A percentile compares a stretch with the other conserved stretches of the same genome.
These are phyloP conservation scores for Colletotrichum aenigma DNA, from an alignment of 2,329 filamentous ascomycete species.

Conservation along the genomic window DNA sequence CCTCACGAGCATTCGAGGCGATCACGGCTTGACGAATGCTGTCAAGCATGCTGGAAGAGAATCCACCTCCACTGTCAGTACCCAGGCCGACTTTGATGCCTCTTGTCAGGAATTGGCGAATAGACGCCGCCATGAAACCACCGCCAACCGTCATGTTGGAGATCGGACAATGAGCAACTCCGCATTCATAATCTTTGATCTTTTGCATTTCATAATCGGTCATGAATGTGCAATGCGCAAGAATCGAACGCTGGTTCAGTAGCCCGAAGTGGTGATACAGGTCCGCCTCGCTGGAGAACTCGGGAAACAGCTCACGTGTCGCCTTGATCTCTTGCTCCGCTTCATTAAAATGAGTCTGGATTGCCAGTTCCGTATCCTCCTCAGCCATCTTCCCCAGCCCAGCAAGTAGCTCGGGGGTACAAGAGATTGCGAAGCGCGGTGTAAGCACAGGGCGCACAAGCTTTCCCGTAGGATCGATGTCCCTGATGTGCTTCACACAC, in stretches of 20 bases:
- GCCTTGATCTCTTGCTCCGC: conserved; percentile 62
- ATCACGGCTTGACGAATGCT: conserved; percentile 64
- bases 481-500: conserved; percentile 51
- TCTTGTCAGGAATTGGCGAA: conserved; percentile 59
- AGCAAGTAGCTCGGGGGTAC: conserved; percentile 55
- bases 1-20: conserved; percentile 53
- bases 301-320: conserved; percentile 60
- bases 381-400: conserved; percentile 60
- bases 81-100: conserved; percentile 71
- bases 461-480: conserved; percentile 44
- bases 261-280: conserved; percentile 62
- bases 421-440: conserved; percentile 66
- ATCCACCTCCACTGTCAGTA: conserved; percentile 68
- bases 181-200: conserved; percentile 53
- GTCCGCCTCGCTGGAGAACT: conserved; percentile 60
- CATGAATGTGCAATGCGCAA: conserved; percentile 71
- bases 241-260: conserved; percentile 59
- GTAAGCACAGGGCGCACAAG: conserved; percentile 58
- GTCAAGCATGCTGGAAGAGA: conserved; percentile 63
- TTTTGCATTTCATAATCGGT: conserved; percentile 57
- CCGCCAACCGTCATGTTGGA: conserved; percentile 67
- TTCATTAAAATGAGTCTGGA: conserved; percentile 74
- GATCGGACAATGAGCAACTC: conserved; percentile 68
- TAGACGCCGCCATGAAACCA: conserved; percentile 65
- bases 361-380: conserved; percentile 52